Percentiles rank a stretch among this genome's conserved stretches.
Conservation (phyloP, 2,329 filamentous ascomycete species). For the Dactylellina drechsleri region DNA sequence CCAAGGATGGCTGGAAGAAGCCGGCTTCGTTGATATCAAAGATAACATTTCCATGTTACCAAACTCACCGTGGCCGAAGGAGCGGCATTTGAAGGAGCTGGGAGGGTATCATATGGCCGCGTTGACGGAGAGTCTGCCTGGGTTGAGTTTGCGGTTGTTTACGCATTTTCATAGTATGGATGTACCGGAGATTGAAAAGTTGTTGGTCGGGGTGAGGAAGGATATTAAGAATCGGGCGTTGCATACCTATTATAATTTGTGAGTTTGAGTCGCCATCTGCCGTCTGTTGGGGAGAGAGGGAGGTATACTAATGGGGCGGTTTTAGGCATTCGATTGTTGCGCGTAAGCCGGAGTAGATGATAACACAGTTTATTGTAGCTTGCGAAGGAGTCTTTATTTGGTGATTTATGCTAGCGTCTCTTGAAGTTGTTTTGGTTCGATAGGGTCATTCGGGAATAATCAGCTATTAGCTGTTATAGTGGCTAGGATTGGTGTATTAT, state of each 20-base stretch:
- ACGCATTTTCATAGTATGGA: slow-evolving; percentile 66
- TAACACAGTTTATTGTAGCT: too few relatives aligned
- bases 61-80: slow-evolving; percentile 65
- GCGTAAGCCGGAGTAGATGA: slow-evolving; percentile 7
- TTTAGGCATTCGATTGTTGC: slow-evolving; percentile 26
- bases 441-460: too few relatives aligned
- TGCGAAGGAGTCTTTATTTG: too few relatives aligned
- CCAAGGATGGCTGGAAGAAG: slow-evolving; percentile 56
- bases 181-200: slow-evolving; percentile 65
- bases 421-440: too few relatives aligned
- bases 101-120: slow-evolving; percentile 57
- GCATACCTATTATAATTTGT: slow-evolving; percentile 63
- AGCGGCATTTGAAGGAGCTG: slow-evolving; percentile 64
- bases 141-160: slow-evolving; percentile 67
- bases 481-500: too few relatives aligned
- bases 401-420: too few relatives aligned
- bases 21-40: slow-evolving; percentile 63
- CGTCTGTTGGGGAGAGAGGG: neutral
- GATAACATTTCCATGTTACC: slow-evolving; percentile 64
- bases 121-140: slow-evolving; percentile 66
- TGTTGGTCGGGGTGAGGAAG: slow-evolving; percentile 65
- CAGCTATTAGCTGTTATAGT: too few relatives aligned
- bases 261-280: neutral
- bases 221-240: slow-evolving; percentile 61
- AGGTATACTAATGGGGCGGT: neutral